These are phyloP conservation scores for Gnaphalium uliginosum DNA, from an alignment of 129 eudicot genomes.

Conservation along the genomic window DNA sequence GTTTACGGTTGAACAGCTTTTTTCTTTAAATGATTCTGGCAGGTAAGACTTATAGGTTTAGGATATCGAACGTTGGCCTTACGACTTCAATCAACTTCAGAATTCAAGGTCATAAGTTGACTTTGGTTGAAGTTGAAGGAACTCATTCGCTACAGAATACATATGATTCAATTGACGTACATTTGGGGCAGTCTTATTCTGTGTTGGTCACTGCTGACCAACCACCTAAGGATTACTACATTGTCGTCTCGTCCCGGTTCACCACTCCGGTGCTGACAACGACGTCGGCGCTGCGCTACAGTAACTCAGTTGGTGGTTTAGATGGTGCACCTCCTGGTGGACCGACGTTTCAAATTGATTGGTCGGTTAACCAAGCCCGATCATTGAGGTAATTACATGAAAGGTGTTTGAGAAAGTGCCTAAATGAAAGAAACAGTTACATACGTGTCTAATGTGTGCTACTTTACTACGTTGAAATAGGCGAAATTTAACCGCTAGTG, in stretches of 20 bases:
- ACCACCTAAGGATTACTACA: slow-evolving; percentile 59
- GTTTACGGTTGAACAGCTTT: neutral
- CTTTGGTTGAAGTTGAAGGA: slow-evolving; percentile 68
- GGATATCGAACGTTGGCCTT: slow-evolving; percentile 68
- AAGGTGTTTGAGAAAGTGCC: slow-evolving; percentile 10
- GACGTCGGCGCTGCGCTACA: slow-evolving; percentile 60
- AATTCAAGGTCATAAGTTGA: slow-evolving; percentile 64
- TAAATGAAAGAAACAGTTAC: slow-evolving; percentile 2
- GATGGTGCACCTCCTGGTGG: slow-evolving; percentile 58
- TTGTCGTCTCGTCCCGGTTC: slow-evolving; percentile 60
- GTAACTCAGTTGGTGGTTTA: slow-evolving; percentile 45
- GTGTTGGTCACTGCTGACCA: slow-evolving; percentile 68
- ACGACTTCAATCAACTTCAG: slow-evolving; percentile 59
- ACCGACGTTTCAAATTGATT: slow-evolving; percentile 54
- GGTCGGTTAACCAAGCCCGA: slow-evolving; percentile 73
- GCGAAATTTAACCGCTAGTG: slow-evolving; percentile 72
- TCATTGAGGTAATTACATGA: slow-evolving; percentile 50
- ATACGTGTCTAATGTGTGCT: slow-evolving; percentile 3
- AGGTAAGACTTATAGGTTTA: slow-evolving; percentile 65
- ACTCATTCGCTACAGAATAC: slow-evolving; percentile 62
- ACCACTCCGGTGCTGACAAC: slow-evolving; percentile 61
- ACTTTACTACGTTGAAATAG: slow-evolving; percentile 25
- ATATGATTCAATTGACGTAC: slow-evolving; percentile 58
- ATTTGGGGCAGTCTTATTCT: slow-evolving; percentile 70
- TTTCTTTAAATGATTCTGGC: slow-evolving; percentile 18